Evolutionary conservation across 169 alveolate genomes (phyloP), one percentile per base, ranked within the genome.

Genomic region (Plasmodium vivax): DNA sequence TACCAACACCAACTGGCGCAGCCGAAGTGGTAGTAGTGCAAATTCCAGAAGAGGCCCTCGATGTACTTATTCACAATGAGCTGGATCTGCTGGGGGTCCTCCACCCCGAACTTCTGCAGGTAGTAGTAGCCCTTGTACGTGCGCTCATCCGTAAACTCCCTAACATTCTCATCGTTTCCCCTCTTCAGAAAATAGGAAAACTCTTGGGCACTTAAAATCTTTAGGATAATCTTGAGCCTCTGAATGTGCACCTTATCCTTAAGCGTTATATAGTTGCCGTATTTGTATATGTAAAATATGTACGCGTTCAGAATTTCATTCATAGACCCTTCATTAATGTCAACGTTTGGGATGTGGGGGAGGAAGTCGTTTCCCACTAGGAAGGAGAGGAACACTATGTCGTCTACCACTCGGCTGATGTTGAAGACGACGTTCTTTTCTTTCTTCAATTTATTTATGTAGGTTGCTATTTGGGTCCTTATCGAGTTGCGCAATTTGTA

Each of bases 331-430:
- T 98, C 98, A 75, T 97, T 97, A 32, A 98, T 98, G 77, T 96
- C 97, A 4, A 98, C 95, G 23, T 97, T 93, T 71, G 98, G 98
- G 10, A 98, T 96, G 74, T 98, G 99, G 2, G 99, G 99, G 16
- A 99, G 95, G 95, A 99, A 99, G 92, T 99, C 99, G 94, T 99
- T 99, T 68, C 99, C 99, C 9, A 99, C 98, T 92, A 98, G 97
- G 96, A 98, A 97, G 91, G 99, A 97, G 85, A 99, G 91, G 83
- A 98, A 97, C 0, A 98, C 98, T 88, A 99, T 98, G 93, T 98
- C 99, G 95, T 99, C 99, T 32, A 99, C 97, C 14, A 98, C 97
- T 87, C 99, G 95, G 92, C 84, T 95, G 38, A 96, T 95, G 41
- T 93, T 88, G 30, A 80, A 71, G 6, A 94, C 91, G 9, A 90